These are phyloP conservation scores for Suillus bovinus DNA, from an alignment of 768 basidiomycete species.

Conservation along the genomic window DNA sequence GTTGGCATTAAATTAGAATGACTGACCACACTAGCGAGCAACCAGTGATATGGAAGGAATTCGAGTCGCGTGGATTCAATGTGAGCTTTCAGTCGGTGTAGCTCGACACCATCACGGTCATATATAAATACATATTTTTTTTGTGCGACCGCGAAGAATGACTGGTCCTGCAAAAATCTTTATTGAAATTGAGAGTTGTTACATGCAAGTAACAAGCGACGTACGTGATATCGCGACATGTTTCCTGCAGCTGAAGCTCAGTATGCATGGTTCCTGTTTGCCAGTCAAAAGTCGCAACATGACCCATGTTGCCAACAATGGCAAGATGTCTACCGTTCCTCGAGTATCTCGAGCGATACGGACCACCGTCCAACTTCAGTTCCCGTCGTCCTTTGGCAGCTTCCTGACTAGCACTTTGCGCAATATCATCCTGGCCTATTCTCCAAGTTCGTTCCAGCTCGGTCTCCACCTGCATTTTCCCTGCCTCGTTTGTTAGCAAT, in stretches of 20 bases:
- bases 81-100: constrained; percentile 82
- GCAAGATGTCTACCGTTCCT: constrained; percentile 91
- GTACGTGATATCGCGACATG: constrained; percentile 89
- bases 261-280: constrained; percentile 81
- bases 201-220: constrained; percentile 25
- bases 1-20: background rate
- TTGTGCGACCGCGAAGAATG: constrained; percentile 93
- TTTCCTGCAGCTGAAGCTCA: constrained; percentile 88
- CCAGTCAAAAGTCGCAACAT: constrained; percentile 95
- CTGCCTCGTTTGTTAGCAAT: constrained; percentile 67
- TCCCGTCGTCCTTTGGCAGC: constrained; percentile 76
- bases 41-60: constrained; percentile 95
- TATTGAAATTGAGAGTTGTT: background rate
- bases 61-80: constrained; percentile 90
- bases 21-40: constrained; percentile 81
- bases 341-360: constrained; percentile 83
- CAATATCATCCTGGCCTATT: constrained; percentile 78
- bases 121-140: constrained; percentile 97
- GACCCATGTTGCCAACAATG: constrained; percentile 78
- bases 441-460: constrained; percentile 91
- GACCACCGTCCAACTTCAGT: constrained; percentile 82
- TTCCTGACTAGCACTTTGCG: constrained; percentile 63
- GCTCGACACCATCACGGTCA: constrained; percentile 89
- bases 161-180: constrained; percentile 91
- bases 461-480: constrained; percentile 73